phyloP scores from a whole-genome alignment of 129 eudicot genomes.

The Flaveria linearis region DNA sequence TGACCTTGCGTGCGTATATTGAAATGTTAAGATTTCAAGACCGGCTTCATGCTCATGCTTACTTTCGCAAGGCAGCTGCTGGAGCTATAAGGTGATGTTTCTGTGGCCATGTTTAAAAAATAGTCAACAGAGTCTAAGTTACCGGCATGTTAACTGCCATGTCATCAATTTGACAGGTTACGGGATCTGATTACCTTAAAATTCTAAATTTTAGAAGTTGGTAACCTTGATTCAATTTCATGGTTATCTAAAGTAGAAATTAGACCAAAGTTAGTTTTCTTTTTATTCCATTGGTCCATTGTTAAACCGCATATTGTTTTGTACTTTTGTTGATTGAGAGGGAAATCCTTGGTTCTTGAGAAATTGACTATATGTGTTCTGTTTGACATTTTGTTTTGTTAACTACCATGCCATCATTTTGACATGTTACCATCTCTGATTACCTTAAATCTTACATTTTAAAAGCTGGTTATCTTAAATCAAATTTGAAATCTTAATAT shows the following conservation, averaged over 20 bases:
- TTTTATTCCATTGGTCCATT: neutral
- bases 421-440: neutral
- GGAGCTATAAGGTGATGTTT: constrained; percentile 84
- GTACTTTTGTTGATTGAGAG: neutral
- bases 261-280: neutral
- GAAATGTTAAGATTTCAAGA: constrained; percentile 93
- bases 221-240: neutral
- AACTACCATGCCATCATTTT: neutral
- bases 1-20: constrained; percentile 94
- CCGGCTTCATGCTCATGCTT: constrained; percentile 86
- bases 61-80: constrained; percentile 90
- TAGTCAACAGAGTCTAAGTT: neutral
- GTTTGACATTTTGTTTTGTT: neutral
- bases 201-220: neutral
- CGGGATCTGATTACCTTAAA: neutral
- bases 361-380: neutral
- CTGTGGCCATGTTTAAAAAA: neutral
- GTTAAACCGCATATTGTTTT: neutral
- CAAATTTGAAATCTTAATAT: neutral
- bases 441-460: neutral
- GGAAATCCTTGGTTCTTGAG: neutral
- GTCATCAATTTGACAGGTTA: neutral
- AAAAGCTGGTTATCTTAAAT: neutral
- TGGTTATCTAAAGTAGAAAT: neutral
- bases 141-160: neutral